phyloP scores from a whole-genome alignment of 495 filamentous ascomycete genomes.

The Thermothielavioides terrestris region DNA sequence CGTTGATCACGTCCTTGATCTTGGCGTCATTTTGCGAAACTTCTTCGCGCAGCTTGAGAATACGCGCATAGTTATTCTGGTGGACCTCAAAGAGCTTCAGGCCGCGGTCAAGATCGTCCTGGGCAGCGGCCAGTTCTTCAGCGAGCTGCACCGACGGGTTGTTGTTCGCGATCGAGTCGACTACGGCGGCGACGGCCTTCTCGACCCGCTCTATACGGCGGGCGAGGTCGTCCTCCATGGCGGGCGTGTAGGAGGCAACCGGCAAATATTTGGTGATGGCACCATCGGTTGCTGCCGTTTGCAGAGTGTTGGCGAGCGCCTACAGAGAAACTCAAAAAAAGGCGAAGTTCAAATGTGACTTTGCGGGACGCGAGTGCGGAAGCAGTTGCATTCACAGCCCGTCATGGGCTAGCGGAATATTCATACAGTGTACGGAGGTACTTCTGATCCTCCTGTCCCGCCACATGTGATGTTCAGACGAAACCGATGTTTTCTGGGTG shows the following conservation, averaged over 20 bases:
- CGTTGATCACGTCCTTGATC: constrained; percentile 50
- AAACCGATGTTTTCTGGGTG: no score
- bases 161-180: constrained; percentile 71
- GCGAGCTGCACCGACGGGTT: constrained; percentile 59
- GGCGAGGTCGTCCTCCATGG: constrained; percentile 54
- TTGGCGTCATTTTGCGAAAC: constrained; percentile 51
- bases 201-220: constrained; percentile 59
- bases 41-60: constrained; percentile 52
- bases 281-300: no score
- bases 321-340: no score
- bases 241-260: not conserved
- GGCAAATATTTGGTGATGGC: no score
- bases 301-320: no score
- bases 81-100: constrained; percentile 58
- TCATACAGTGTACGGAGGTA: not conserved
- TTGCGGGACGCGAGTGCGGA: no score
- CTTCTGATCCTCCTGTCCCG: not conserved
- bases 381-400: no score
- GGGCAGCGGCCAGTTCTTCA: constrained; percentile 56
- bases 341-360: no score
- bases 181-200: constrained; percentile 53
- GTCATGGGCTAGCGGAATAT: no score
- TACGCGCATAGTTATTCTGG: constrained; percentile 57
- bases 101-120: constrained; percentile 50
- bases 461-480: constrained; percentile 5